These are phyloP conservation scores for Apiospora hydei DNA, from an alignment of 2,329 filamentous ascomycete genomes.

Conservation along the genomic window DNA sequence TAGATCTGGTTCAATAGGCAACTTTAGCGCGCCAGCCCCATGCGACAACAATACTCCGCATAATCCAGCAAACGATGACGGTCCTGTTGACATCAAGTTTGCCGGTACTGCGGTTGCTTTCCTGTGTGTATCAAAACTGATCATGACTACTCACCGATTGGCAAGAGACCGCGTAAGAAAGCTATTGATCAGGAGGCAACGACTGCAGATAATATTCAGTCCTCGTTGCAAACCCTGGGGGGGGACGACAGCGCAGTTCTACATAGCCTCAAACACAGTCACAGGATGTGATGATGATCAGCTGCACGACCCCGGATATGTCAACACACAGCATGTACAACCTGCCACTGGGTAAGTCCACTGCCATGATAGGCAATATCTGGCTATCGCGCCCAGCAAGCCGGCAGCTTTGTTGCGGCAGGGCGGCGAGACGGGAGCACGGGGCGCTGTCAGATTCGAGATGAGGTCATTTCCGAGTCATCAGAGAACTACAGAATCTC, in stretches of 20 bases:
- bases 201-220: slow-evolving; percentile 80
- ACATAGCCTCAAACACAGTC: slow-evolving; percentile 41
- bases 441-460: not conserved
- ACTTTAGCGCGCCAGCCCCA: too few relatives aligned
- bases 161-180: too few relatives aligned
- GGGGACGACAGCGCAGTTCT: slow-evolving; percentile 68
- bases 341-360: slow-evolving; percentile 74
- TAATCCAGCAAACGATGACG: too few relatives aligned
- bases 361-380: slow-evolving; percentile 68
- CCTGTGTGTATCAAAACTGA: too few relatives aligned
- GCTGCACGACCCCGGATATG: slow-evolving; percentile 58
- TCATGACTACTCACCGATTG: too few relatives aligned
- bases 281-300: not conserved
- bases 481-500: too few relatives aligned
- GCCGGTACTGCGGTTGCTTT: too few relatives aligned
- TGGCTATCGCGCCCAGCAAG: slow-evolving; percentile 45
- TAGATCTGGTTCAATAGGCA: too few relatives aligned
- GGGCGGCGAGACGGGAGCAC: not conserved
- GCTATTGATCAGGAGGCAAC: slow-evolving; percentile 70
- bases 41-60: too few relatives aligned
- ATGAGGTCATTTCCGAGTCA: not conserved
- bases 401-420: not conserved
- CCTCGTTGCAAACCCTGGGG: slow-evolving; percentile 62
- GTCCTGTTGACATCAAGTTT: too few relatives aligned
- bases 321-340: slow-evolving; percentile 67